Evolutionary conservation across 768 basidiomycete genomes (phyloP).

Genomic region (Auriscalpium vulgare): DNA sequence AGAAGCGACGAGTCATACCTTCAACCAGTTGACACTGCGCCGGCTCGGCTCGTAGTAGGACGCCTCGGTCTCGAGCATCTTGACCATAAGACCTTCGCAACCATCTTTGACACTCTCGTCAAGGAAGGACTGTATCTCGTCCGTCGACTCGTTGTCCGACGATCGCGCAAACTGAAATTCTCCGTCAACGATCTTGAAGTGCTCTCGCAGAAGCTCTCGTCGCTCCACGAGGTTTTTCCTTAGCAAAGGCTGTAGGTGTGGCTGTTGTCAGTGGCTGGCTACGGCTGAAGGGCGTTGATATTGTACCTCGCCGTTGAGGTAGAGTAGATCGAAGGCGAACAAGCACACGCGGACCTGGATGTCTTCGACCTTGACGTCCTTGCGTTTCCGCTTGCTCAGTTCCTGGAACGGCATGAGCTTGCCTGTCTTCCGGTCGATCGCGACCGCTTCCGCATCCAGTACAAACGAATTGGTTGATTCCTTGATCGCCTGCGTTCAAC

Average conservation of each 20-base stretch:
- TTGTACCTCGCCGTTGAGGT: conserved; percentile 88
- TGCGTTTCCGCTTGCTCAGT: conserved; percentile 86
- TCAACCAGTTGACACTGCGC: conserved; percentile 95
- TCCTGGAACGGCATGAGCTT: conserved; percentile 98
- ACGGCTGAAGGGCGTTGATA: background rate
- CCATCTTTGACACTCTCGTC: conserved; percentile 98
- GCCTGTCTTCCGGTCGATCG: conserved; percentile 77
- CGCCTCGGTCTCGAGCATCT: conserved; percentile 89
- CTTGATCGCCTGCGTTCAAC: conserved; percentile 64
- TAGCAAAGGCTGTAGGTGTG: conserved; percentile 60
- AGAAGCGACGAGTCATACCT: conserved; percentile 42
- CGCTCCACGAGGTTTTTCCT: conserved; percentile 69
- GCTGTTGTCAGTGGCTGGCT: background rate
- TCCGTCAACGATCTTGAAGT: conserved; percentile 76
- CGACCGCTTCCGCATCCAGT: conserved; percentile 93
- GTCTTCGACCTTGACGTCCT: conserved; percentile 96
- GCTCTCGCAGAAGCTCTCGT: conserved; percentile 63
- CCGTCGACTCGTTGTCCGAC: conserved; percentile 80
- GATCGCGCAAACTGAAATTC: conserved; percentile 94
- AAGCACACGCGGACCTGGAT: conserved; percentile 95
- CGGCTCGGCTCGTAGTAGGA: conserved; percentile 95
- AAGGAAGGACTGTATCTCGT: conserved; percentile 91
- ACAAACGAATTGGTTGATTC: conserved; percentile 83
- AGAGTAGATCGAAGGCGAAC: conserved; percentile 95
- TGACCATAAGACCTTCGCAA: conserved; percentile 98